Evolutionary conservation across 108 stramenopile species (phyloP), one percentile per base, ranked within the genome.

Genomic region (Nitzschia sp.): DNA sequence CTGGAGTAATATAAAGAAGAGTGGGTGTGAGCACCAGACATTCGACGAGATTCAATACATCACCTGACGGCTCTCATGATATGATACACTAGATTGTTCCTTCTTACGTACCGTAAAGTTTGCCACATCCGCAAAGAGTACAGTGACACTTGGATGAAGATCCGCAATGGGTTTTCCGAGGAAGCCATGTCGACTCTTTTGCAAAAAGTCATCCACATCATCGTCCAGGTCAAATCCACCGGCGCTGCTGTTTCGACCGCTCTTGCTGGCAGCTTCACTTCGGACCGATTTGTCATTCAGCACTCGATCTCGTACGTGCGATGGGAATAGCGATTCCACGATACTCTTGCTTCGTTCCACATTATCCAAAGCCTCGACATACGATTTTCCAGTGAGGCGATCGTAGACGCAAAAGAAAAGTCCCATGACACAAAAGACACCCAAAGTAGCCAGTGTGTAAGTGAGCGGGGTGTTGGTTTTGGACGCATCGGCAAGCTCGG

Each of bases 71-170:
- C n/a, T n/a, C n/a, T n/a, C n/a, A n/a, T n/a, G n/a, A n/a, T n/a
- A n/a, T n/a, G n/a, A n/a, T n/a, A n/a, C n/a, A n/a, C n/a, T n/a
- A n/a, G n/a, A n/a, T n/a, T n/a, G n/a, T n/a, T n/a, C n/a, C n/a
- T n/a, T n/a, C 38, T 6, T 1, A 33, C 61, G 41, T 58, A 50
- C 64, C 33, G 64, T 65, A 41, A 65, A 65, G 23, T 32, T 34
- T 0, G 52, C 64, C 30, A 65, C 25, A 34, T 65, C 64, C 15
- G 64, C 64, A 65, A 65, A 65, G 0, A 65, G 17, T 13, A 65
- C 64, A 2, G 64, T 50, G 1, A 65, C 64, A 33, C 52, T 50
- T 5, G 64, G 64, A 29, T 53, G 52, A 1, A 65, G 64, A 23
- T 65, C 64, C 8, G 64, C 64, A 52, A 65, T 65, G 9, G 64